Conservation (phyloP, 179 eudicot species). For the Vitellaria paradoxa region DNA sequence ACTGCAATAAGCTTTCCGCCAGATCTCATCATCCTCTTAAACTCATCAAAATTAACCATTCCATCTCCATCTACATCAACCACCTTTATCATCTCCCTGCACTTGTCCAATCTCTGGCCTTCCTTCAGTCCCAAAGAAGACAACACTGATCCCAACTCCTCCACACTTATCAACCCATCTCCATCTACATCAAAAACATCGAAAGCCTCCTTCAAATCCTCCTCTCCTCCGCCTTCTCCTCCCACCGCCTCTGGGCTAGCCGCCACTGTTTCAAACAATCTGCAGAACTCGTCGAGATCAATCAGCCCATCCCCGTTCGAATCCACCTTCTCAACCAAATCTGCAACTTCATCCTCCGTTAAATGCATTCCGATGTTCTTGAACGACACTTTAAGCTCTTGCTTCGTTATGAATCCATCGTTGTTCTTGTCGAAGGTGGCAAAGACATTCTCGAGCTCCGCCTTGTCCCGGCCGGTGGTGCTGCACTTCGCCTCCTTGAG, state of each 20-base stretch:
- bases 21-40: conserved; percentile 34
- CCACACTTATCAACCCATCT: conserved; percentile 22
- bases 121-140: conserved; percentile 40
- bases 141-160: conserved; percentile 42
- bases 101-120: conserved; percentile 35
- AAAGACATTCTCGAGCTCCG: conserved; percentile 45
- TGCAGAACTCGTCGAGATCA: conserved; percentile 62
- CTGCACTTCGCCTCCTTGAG: neutral
- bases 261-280: conserved; percentile 27
- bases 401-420: conserved; percentile 63
- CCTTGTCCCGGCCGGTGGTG: neutral
- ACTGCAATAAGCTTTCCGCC: neutral
- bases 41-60: conserved; percentile 52
- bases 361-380: conserved; percentile 50
- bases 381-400: conserved; percentile 58
- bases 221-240: conserved; percentile 8
- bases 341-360: conserved; percentile 37
- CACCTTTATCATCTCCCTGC: conserved; percentile 47
- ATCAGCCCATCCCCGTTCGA: conserved; percentile 64
- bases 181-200: conserved; percentile 32
- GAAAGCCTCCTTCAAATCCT: conserved; percentile 30
- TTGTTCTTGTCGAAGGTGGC: conserved; percentile 66
- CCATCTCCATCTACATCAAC: conserved; percentile 68
- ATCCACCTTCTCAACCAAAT: conserved; percentile 53
- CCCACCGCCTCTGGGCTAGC: too few species aligned